Conservation (phyloP, 345 rosid species). For the Syzygium grande region DNA sequence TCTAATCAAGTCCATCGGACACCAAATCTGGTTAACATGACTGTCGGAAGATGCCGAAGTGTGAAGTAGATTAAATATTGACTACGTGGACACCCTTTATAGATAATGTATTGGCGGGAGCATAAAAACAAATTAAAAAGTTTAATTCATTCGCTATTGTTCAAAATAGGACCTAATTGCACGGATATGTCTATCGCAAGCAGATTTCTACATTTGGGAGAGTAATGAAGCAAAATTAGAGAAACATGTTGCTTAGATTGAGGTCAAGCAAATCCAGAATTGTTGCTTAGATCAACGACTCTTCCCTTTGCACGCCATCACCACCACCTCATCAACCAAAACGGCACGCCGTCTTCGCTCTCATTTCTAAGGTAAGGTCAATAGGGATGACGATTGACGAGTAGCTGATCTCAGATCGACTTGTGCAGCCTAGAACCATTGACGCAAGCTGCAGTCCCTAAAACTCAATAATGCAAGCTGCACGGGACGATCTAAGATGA, state of each 20-base stretch:
- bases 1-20: background rate
- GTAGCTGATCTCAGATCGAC: background rate
- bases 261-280: background rate
- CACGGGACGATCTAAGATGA: background rate
- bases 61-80: background rate
- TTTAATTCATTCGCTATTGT: background rate
- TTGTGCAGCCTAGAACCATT: background rate
- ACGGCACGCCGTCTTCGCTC: background rate
- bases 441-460: background rate
- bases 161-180: background rate
- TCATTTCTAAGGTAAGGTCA: background rate
- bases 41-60: fast-evolving
- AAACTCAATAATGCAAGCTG: background rate
- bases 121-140: background rate
- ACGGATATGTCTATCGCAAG: background rate
- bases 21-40: background rate
- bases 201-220: background rate
- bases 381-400: background rate
- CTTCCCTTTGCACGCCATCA: background rate
- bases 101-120: background rate
- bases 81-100: fast-evolving
- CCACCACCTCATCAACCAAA: background rate
- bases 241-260: background rate
- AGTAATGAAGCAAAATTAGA: background rate
- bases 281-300: background rate